Percentiles rank a stretch among this genome's conserved stretches.
Conservation (phyloP, 2,329 filamentous ascomycete species). For the Penicillium oxalicum region DNA sequence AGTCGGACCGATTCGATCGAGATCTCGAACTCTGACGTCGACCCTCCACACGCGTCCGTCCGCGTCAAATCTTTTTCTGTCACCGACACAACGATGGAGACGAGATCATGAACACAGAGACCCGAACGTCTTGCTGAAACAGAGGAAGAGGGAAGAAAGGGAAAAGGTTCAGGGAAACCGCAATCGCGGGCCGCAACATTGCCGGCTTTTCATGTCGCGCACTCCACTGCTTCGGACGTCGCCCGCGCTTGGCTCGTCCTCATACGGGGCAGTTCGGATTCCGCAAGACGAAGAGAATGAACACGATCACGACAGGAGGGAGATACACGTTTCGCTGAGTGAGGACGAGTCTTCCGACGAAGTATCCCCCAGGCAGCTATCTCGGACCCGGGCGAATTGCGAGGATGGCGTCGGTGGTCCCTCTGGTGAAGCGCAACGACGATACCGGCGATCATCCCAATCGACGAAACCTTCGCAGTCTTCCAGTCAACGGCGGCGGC, state of each 20-base stretch:
- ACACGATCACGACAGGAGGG: constrained; percentile 25
- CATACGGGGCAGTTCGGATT: constrained; percentile 54
- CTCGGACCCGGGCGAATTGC: constrained; percentile 3
- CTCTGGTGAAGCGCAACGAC: constrained; percentile 7
- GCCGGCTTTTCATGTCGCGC: constrained; percentile 40
- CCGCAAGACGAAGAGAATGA: constrained; percentile 24
- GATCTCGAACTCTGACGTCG: constrained; percentile 4
- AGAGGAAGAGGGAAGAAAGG: constrained; percentile 10
- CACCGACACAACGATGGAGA: not conserved
- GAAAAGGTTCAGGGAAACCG: not conserved
- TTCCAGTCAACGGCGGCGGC: not conserved
- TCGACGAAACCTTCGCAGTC: constrained; percentile 13
- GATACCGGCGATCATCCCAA: not conserved
- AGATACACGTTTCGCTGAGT: not conserved
- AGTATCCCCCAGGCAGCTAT: not conserved
- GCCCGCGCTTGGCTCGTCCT: constrained; percentile 55
- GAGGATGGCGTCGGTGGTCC: constrained; percentile 13
- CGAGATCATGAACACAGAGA: not conserved
- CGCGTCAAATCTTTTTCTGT: no score
- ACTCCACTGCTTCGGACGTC: constrained; percentile 55
- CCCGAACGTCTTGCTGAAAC: not conserved
- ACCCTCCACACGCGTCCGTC: no score
- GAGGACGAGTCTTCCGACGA: not conserved
- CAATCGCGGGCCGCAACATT: constrained; percentile 4
- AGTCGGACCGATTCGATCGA: constrained; percentile 11